These are phyloP conservation scores for Axilococcus clingmanii DNA, from an alignment of 139 green algal species.

Conservation along the genomic window DNA sequence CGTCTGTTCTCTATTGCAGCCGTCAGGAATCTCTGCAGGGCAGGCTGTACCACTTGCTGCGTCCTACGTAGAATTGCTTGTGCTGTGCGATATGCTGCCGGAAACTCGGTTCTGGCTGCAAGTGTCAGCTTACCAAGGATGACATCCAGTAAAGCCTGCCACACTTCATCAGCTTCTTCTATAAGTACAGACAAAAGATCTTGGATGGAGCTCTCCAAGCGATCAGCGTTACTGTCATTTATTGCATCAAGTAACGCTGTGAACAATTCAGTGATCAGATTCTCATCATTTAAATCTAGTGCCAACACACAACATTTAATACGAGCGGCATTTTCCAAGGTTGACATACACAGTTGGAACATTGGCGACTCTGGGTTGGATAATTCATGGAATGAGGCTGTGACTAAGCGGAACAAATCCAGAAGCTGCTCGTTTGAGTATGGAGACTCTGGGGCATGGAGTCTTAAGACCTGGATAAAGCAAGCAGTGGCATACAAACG, in stretches of 20 bases:
- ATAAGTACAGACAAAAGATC: slow-evolving; percentile 39
- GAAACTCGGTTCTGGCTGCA: slow-evolving; percentile 13
- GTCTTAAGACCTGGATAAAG: slow-evolving; percentile 37
- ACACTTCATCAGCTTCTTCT: slow-evolving; percentile 49
- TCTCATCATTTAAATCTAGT: slow-evolving; percentile 42
- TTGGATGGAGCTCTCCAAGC: slow-evolving; percentile 9
- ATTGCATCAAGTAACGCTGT: slow-evolving; percentile 31
- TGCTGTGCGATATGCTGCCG: slow-evolving; percentile 18
- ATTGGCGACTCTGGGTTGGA: slow-evolving; percentile 24
- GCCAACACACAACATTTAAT: slow-evolving; percentile 48
- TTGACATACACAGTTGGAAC: slow-evolving; percentile 39
- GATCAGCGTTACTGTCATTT: slow-evolving; percentile 31
- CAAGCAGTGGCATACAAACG: slow-evolving; percentile 37
- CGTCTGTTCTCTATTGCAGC: slow-evolving; percentile 22
- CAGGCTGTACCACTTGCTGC: slow-evolving; percentile 29
- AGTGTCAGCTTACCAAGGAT: slow-evolving; percentile 46
- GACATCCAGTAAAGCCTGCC: slow-evolving; percentile 46
- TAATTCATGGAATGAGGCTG: slow-evolving; percentile 35
- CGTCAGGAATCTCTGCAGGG: slow-evolving; percentile 44
- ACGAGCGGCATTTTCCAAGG: slow-evolving; percentile 41
- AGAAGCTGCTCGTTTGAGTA: slow-evolving; percentile 38
- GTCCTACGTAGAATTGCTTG: slow-evolving; percentile 35
- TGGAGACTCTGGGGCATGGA: slow-evolving; percentile 50
- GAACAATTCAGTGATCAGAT: slow-evolving; percentile 33
- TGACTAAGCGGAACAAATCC: slow-evolving; percentile 45